phyloP scores from a whole-genome alignment of 306 rosid species.

The Rosa lucieae region DNA sequence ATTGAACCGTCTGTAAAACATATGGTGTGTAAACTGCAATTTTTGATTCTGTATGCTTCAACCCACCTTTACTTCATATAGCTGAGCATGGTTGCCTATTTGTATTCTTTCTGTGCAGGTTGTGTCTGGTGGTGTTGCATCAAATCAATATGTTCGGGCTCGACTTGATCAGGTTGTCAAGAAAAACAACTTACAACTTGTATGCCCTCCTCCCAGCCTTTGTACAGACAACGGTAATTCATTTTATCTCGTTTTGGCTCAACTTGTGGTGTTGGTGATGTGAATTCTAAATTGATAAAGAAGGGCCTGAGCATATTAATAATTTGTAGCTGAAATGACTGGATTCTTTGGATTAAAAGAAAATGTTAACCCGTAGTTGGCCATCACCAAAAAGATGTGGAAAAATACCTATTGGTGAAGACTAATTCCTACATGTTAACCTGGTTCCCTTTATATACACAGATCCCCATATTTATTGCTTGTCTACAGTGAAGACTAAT shows the following conservation, averaged over 20 bases:
- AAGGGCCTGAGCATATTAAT: neutral
- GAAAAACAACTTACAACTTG: constrained; percentile 62
- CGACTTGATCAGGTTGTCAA: constrained; percentile 71
- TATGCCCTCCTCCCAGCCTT: constrained; percentile 95
- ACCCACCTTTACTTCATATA: constrained; percentile 14
- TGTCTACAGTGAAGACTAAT: neutral
- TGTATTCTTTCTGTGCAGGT: constrained; percentile 53
- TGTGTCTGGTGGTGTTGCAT: constrained; percentile 95
- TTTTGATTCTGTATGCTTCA: neutral
- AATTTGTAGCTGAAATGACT: neutral
- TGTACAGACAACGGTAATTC: constrained; percentile 93
- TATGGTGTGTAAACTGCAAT: constrained; percentile 54
- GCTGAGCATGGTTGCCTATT: constrained; percentile 20
- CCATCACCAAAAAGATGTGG: neutral
- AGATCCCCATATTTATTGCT: neutral
- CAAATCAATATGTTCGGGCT: constrained; percentile 78
- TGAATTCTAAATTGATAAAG: constrained; percentile 1
- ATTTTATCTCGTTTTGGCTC: constrained; percentile 20
- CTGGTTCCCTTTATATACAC: neutral
- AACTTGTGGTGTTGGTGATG: constrained; percentile 17
- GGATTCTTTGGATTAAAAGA: neutral
- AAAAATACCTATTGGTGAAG: neutral
- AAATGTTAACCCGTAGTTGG: neutral
- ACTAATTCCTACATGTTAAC: no score
- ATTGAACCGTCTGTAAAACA: constrained; percentile 84